Base-by-base conservation (phyloP, 1,139 yeast species). In the Sugiyamaella xylanicola region DNA sequence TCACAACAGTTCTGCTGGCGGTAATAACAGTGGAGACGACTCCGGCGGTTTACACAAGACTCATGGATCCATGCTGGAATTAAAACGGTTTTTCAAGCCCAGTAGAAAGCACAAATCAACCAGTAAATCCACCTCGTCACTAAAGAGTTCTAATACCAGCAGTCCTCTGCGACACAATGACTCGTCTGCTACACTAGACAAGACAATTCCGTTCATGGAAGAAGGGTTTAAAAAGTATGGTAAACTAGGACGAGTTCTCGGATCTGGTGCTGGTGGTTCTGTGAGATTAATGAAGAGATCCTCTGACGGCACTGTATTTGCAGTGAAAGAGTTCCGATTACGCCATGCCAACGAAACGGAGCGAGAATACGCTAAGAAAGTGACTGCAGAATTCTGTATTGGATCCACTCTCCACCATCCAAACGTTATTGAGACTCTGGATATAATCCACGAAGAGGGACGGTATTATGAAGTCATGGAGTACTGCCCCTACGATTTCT, bases 191-290 rank as follows among this genome's bases (percentile, higher is more conserved):
- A 63, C 61, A 4, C 49, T 44, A 22, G 46, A 40, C 20, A 43
- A 51, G 29, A 22, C 42, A 2, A 61, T 71, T 60, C 77, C 77
- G 7, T 74, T 74, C 58, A 68, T 70, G 58, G 76, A 74, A 55
- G 74, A 72, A 41, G 76, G 76, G 9, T 71, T 73, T 58, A 87
- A 86, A 63, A 88, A 92, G 69, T 95, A 93, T 72, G 96, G 96
- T 59, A 88, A 86, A 64, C 77, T 92, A 61, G 97, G 97, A 53
- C 87, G 89, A 62, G 86, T 88, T 59, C 76, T 95, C 63, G 99
- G 99, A 27, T 86, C 96, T 27, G 99, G 99, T 39, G 99, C 99
- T 2, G 99, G 99, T 48, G 99, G 99, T 3, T 87, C 95, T 1
- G 99, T 95, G 15, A 84, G 95, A 58, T 77, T 93, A 54, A 84